A percentile compares a stretch with the other conserved stretches of the same genome.
These are phyloP conservation scores for Aspergillus panamensis DNA, from an alignment of 495 filamentous ascomycete genomes.

Conservation along the genomic window DNA sequence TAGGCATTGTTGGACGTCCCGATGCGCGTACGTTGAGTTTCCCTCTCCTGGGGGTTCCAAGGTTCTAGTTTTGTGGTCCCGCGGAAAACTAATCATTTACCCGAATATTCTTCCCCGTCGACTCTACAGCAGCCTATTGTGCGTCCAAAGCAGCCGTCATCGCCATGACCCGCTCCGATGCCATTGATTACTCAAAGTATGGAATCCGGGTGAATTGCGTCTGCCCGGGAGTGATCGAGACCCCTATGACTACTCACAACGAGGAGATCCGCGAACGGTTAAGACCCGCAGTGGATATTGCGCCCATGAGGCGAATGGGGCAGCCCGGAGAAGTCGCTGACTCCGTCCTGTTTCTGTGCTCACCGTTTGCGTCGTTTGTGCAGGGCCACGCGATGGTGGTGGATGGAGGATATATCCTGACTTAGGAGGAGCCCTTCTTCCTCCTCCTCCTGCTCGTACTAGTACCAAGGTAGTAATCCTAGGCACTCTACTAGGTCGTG, in stretches of 20 bases:
- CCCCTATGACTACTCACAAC: conserved; percentile 42
- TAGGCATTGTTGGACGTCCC: conserved; percentile 50
- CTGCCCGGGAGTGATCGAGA: conserved; percentile 51
- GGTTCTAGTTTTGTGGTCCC: background rate
- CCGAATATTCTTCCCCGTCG: conserved; percentile 1
- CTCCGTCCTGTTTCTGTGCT: conserved; percentile 47
- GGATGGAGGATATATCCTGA: conserved; percentile 51
- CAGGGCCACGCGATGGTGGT: conserved; percentile 51
- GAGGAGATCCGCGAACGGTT: conserved; percentile 35
- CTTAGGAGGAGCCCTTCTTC: conserved; percentile 21
- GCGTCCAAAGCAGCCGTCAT: conserved; percentile 47
- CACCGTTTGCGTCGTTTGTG: conserved; percentile 46
- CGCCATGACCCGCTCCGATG: conserved; percentile 45
- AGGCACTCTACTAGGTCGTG: too few species aligned
- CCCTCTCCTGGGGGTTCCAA: background rate
- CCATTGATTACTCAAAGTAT: conserved; percentile 50
- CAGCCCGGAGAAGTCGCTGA: conserved; percentile 48
- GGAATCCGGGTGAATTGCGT: conserved; percentile 52
- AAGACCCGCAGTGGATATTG: conserved; percentile 38
- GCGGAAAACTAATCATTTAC: background rate
- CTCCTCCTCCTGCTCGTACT: background rate
- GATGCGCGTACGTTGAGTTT: conserved; percentile 39
- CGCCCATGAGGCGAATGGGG: conserved; percentile 51
- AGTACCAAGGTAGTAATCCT: too few species aligned
- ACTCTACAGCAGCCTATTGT: conserved; percentile 40